Percentiles rank a stretch among this genome's conserved stretches.
Conservation (phyloP, 176 grass and related monocot species). For the Musa beccarii region DNA sequence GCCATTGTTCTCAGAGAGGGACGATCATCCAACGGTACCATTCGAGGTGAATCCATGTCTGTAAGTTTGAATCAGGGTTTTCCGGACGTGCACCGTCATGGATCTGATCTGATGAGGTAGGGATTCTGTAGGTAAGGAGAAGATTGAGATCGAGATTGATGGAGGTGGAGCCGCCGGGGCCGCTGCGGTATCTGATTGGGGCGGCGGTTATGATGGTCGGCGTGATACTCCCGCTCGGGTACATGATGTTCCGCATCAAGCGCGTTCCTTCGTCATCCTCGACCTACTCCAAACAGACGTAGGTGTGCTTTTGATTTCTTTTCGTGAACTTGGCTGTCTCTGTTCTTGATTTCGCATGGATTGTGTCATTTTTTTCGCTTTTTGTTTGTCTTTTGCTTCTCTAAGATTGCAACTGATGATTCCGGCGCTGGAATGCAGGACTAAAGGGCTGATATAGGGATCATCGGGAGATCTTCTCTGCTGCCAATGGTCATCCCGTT, state of each 20-base stretch:
- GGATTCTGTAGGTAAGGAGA: neutral
- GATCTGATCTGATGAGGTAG: neutral
- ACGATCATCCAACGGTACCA: no score
- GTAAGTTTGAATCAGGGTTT: no score
- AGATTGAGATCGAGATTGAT: conserved; percentile 15
- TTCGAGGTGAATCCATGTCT: no score
- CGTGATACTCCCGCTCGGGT: conserved; percentile 82
- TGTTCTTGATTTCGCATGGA: neutral
- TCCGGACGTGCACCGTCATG: neutral
- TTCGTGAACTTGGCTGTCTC: neutral
- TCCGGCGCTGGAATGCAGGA: neutral
- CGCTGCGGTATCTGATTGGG: conserved; percentile 71
- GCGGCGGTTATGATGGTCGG: conserved; percentile 93
- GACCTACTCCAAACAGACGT: conserved; percentile 88
- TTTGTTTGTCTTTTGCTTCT: neutral
- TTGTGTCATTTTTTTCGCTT: neutral
- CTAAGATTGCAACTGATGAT: neutral
- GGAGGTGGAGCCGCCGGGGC: conserved; percentile 78
- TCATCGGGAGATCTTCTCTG: neutral
- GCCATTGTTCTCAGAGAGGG: no score
- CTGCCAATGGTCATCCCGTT: neutral
- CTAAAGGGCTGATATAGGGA: conserved; percentile 3
- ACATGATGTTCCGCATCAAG: conserved; percentile 99
- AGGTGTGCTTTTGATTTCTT: conserved; percentile 56
- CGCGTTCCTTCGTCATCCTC: conserved; percentile 57